These are phyloP conservation scores for Emergomyces orientalis DNA, from an alignment of 2,329 filamentous ascomycete genomes.

Conservation along the genomic window DNA sequence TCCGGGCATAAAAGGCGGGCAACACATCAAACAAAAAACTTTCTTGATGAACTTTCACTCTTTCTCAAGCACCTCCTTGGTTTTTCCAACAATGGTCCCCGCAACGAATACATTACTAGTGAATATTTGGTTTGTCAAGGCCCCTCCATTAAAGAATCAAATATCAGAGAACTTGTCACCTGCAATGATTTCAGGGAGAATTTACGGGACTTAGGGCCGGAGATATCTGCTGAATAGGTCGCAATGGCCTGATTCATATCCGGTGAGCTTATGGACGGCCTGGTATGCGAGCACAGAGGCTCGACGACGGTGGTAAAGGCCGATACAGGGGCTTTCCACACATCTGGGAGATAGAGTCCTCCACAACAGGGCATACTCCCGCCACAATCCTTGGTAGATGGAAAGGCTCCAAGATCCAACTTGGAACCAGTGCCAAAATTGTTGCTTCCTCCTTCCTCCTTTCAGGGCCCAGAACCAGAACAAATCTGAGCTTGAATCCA, in stretches of 20 bases:
- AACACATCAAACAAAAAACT: too few species aligned
- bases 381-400: background rate
- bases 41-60: too few species aligned
- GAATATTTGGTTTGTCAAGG: background rate
- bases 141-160: background rate
- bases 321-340: background rate
- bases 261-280: background rate
- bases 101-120: background rate
- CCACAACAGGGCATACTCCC: background rate
- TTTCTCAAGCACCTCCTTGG: slow-evolving; percentile 24
- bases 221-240: background rate
- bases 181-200: slow-evolving; percentile 18
- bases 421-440: slow-evolving; percentile 38
- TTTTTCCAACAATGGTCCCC: background rate
- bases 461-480: slow-evolving; percentile 30
- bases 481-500: slow-evolving; percentile 24
- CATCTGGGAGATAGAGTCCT: background rate
- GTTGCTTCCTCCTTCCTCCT: slow-evolving; percentile 33
- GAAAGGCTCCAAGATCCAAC: slow-evolving; percentile 29
- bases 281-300: background rate
- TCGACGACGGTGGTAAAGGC: too few species aligned
- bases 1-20: too few species aligned
- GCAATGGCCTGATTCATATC: background rate
- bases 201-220: background rate
- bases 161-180: slow-evolving; percentile 12